phyloP scores from a whole-genome alignment of 768 basidiomycete species.

The Lactifluus hygrophoroides region DNA sequence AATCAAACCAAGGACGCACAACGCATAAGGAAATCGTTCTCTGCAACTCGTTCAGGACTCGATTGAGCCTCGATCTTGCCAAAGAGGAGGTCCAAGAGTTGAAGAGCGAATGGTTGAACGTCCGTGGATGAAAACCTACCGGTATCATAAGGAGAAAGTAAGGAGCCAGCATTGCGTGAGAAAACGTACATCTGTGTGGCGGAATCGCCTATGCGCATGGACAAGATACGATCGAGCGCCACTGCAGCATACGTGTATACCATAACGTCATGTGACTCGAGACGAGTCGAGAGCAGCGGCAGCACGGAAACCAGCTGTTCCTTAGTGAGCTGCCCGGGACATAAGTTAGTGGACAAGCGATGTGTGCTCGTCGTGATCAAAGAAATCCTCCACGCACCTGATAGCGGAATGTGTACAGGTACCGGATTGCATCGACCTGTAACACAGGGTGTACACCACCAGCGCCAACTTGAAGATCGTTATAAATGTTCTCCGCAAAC shows the following conservation, averaged over 20 bases:
- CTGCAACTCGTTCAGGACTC: conserved; percentile 87
- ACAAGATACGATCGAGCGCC: conserved; percentile 92
- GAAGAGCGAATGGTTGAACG: conserved; percentile 72
- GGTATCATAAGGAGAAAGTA: background rate
- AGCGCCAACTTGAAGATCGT: conserved; percentile 67
- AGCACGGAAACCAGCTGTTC: conserved; percentile 87
- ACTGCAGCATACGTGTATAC: conserved; percentile 95
- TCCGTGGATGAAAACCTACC: conserved; percentile 81
- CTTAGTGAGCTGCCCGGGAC: conserved; percentile 65
- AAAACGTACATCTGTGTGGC: conserved; percentile 54
- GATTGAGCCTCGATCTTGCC: conserved; percentile 68
- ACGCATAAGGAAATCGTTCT: conserved; percentile 98
- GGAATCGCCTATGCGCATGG: conserved; percentile 68
- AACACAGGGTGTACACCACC: conserved; percentile 79
- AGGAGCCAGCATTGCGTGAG: background rate
- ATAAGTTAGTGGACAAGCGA: background rate
- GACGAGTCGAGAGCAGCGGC: conserved; percentile 76
- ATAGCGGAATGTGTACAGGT: conserved; percentile 90
- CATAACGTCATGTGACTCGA: conserved; percentile 80
- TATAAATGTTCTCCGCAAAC: conserved; percentile 86
- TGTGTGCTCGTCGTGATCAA: background rate
- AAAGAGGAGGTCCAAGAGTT: conserved; percentile 64
- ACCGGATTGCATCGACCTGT: conserved; percentile 94
- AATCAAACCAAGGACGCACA: conserved; percentile 43
- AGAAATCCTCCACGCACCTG: conserved; percentile 44